These are phyloP conservation scores for Trametes punicea DNA, from an alignment of 768 basidiomycete genomes.

Conservation along the genomic window DNA sequence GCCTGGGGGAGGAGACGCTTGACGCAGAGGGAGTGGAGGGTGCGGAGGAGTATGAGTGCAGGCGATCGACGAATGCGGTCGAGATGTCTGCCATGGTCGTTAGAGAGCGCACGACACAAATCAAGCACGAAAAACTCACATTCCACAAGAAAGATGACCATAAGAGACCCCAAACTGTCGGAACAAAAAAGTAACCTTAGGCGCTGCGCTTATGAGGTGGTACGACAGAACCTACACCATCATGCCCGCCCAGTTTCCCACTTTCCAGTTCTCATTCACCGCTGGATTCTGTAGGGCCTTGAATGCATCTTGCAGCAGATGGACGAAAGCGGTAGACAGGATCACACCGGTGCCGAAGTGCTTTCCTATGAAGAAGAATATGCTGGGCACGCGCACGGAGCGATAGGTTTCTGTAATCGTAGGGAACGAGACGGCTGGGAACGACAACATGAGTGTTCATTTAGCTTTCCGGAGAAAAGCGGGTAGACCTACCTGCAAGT, in stretches of 20 bases:
- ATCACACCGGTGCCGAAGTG: constrained; percentile 89
- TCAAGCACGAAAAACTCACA: constrained; percentile 43
- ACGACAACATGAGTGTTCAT: neutral
- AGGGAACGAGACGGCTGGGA: constrained; percentile 69
- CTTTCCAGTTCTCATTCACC: constrained; percentile 44
- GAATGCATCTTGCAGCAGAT: constrained; percentile 77
- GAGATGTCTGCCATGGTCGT: constrained; percentile 52
- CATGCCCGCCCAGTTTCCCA: constrained; percentile 61
- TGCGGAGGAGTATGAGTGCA: constrained; percentile 58
- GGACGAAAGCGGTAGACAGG: constrained; percentile 78
- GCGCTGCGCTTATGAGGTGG: neutral
- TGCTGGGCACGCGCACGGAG: constrained; percentile 57
- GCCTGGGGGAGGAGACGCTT: constrained; percentile 1
- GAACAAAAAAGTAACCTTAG: constrained; percentile 10
- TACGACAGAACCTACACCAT: constrained; percentile 55
- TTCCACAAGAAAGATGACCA: constrained; percentile 77
- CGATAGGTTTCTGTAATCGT: constrained; percentile 52
- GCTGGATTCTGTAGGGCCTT: constrained; percentile 47
- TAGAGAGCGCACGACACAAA: neutral
- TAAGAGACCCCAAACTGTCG: constrained; percentile 55
- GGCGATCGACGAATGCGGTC: constrained; percentile 68
- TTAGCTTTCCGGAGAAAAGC: neutral
- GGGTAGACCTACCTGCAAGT: constrained; percentile 51
- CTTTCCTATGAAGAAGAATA: constrained; percentile 81
- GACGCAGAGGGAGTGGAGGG: constrained; percentile 27